These are phyloP conservation scores for Pelargonium myrrhifolium DNA, from an alignment of 441 rosid species.

Conservation along the genomic window DNA sequence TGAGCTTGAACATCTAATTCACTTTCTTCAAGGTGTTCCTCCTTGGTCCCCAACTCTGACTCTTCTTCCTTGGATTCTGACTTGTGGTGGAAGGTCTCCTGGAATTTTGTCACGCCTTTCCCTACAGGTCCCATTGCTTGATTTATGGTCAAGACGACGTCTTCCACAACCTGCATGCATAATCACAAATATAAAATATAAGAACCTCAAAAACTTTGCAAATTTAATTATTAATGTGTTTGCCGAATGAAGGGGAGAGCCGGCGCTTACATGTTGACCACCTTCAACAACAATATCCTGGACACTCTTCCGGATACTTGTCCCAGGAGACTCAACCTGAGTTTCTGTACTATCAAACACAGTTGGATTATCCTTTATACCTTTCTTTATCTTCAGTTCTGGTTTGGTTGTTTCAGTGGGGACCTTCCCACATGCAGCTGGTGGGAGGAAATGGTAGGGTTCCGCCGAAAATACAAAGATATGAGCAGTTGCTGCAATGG, in stretches of 20 bases:
- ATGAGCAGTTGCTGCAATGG: conserved; percentile 77
- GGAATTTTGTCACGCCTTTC: conserved; percentile 73
- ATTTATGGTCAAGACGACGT: conserved; percentile 74
- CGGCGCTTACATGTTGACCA: conserved; percentile 51
- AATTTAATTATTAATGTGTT: neutral
- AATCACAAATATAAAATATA: neutral
- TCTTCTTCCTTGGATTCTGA: conserved; percentile 29
- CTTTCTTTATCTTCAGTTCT: conserved; percentile 32
- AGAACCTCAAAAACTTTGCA: neutral
- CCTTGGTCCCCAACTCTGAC: conserved; percentile 21
- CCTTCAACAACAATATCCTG: conserved; percentile 78
- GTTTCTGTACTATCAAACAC: conserved; percentile 40
- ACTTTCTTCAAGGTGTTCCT: conserved; percentile 20
- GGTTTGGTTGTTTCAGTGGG: conserved; percentile 36
- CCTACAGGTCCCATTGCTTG: conserved; percentile 82
- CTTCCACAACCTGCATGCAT: conserved; percentile 52
- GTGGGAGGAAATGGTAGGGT: conserved; percentile 43
- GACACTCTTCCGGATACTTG: conserved; percentile 68
- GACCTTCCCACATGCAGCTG: conserved; percentile 29
- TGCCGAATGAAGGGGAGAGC: neutral
- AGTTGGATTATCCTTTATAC: conserved; percentile 23
- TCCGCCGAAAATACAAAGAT: conserved; percentile 61
- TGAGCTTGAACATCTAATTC: neutral
- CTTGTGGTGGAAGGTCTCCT: conserved; percentile 49
- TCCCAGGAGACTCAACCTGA: conserved; percentile 62